phyloP scores from a whole-genome alignment of 495 filamentous ascomycete genomes.

The Aspergillus heteromorphus region DNA sequence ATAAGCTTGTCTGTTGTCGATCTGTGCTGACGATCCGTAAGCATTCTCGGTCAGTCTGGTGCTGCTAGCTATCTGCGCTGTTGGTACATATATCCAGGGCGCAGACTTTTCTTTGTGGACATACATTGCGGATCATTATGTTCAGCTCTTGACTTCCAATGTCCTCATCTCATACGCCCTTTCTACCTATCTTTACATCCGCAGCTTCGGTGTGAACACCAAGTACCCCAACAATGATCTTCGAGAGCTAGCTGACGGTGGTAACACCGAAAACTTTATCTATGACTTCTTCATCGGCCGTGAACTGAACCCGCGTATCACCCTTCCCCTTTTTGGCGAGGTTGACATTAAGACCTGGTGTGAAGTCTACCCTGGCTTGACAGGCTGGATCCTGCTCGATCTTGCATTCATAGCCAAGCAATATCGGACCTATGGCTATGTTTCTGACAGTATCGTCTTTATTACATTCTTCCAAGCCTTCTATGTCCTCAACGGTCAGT shows the following conservation, averaged over 20 bases:
- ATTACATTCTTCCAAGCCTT: constrained; percentile 63
- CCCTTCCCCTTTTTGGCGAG: constrained; percentile 56
- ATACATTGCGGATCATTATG: constrained; percentile 75
- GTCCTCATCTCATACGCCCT: constrained; percentile 61
- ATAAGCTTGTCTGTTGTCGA: not conserved
- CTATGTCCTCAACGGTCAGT: constrained; percentile 71
- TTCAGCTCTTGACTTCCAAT: constrained; percentile 71
- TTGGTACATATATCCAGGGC: constrained; percentile 64
- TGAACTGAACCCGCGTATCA: constrained; percentile 81
- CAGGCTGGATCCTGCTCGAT: constrained; percentile 76
- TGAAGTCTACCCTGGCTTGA: constrained; percentile 77
- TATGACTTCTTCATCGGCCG: constrained; percentile 92
- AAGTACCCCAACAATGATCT: constrained; percentile 49
- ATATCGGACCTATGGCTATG: constrained; percentile 64
- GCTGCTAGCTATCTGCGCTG: constrained; percentile 53
- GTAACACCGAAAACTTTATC: constrained; percentile 67
- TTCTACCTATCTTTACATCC: constrained; percentile 64
- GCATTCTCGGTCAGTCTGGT: constrained; percentile 62
- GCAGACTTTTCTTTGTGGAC: constrained; percentile 73
- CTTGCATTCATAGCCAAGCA: constrained; percentile 73
- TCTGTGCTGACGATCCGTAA: constrained; percentile 22
- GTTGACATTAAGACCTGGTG: constrained; percentile 79
- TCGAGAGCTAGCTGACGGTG: constrained; percentile 69
- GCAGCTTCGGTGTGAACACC: constrained; percentile 61
- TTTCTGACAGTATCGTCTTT: constrained; percentile 76